Percentiles rank a stretch among this genome's conserved stretches.
These are phyloP conservation scores for Volutella citrinella DNA, from an alignment of 2,329 filamentous ascomycete species.

Conservation along the genomic window DNA sequence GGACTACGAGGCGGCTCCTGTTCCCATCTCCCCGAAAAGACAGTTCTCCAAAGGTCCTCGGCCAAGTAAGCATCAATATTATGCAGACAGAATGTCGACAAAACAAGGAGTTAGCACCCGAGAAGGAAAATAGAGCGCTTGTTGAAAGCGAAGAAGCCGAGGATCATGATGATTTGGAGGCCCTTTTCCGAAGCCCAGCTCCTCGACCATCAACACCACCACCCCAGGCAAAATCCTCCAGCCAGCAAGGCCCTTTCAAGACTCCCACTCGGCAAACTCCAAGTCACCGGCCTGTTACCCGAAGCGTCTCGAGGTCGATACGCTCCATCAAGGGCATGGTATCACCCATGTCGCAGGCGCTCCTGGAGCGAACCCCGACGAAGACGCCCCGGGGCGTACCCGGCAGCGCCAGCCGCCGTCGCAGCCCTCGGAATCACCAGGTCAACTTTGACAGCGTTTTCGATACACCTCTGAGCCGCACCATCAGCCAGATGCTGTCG, in stretches of 20 bases:
- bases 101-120: slow-evolving; percentile 31
- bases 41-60: slow-evolving; percentile 58
- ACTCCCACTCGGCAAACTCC: slow-evolving; percentile 63
- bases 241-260: slow-evolving; percentile 50
- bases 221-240: slow-evolving; percentile 39
- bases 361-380: slow-evolving; percentile 49
- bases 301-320: slow-evolving; percentile 57
- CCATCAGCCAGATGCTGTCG: slow-evolving; percentile 62
- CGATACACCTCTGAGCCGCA: slow-evolving; percentile 59
- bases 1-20: slow-evolving; percentile 64
- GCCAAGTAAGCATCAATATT: slow-evolving; percentile 54
- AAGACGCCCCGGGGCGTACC: slow-evolving; percentile 36
- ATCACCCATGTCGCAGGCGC: slow-evolving; percentile 41
- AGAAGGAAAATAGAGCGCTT: slow-evolving; percentile 49
- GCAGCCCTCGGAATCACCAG: slow-evolving; percentile 41
- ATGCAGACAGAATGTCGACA: slow-evolving; percentile 41
- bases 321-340: slow-evolving; percentile 42
- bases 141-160: slow-evolving; percentile 30
- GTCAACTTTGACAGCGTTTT: slow-evolving; percentile 36
- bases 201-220: slow-evolving; percentile 50
- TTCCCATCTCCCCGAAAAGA: slow-evolving; percentile 75
- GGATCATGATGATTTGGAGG: slow-evolving; percentile 54
- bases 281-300: slow-evolving; percentile 58
- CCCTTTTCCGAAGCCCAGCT: slow-evolving; percentile 62
- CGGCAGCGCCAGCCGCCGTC: slow-evolving; percentile 35